A percentile compares a stretch with the other conserved stretches of the same genome.
These are phyloP conservation scores for Nicotiana otophora DNA, from an alignment of 257 asterid species.

Conservation along the genomic window DNA sequence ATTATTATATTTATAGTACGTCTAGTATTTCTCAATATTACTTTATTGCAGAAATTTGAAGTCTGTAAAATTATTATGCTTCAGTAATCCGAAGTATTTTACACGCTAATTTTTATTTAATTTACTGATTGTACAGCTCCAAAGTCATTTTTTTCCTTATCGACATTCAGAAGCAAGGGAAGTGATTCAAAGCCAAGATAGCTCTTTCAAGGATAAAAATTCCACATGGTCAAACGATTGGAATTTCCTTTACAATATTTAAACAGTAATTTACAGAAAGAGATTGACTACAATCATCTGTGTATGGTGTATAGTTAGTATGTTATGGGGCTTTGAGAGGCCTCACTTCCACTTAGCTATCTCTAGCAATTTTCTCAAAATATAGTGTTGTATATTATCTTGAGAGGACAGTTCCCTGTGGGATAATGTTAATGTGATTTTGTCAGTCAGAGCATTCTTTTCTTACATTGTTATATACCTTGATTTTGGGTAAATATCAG, in stretches of 20 bases:
- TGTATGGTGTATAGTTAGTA: slow-evolving; percentile 3
- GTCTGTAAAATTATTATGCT: background rate
- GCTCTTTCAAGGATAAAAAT: background rate
- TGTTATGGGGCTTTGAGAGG: background rate
- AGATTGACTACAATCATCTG: background rate
- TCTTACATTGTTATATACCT: background rate
- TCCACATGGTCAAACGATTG: background rate
- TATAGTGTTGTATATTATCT: background rate
- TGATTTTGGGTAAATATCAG: background rate
- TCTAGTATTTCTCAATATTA: background rate
- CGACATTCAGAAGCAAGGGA: slow-evolving; percentile 17
- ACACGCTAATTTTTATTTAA: background rate
- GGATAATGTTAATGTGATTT: background rate
- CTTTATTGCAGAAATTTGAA: background rate
- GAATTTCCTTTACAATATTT: background rate
- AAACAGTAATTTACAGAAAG: background rate
- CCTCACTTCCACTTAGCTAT: background rate
- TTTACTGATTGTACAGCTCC: slow-evolving; percentile 15
- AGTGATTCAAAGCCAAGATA: slow-evolving; percentile 20
- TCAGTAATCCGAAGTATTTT: background rate
- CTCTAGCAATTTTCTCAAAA: background rate
- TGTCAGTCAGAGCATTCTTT: background rate
- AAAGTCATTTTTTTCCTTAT: slow-evolving; percentile 15
- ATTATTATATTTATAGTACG: background rate
- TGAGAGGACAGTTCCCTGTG: background rate